Evolutionary conservation across 305 asterid species (phyloP).

Genomic region (Fraxinus sp.): DNA sequence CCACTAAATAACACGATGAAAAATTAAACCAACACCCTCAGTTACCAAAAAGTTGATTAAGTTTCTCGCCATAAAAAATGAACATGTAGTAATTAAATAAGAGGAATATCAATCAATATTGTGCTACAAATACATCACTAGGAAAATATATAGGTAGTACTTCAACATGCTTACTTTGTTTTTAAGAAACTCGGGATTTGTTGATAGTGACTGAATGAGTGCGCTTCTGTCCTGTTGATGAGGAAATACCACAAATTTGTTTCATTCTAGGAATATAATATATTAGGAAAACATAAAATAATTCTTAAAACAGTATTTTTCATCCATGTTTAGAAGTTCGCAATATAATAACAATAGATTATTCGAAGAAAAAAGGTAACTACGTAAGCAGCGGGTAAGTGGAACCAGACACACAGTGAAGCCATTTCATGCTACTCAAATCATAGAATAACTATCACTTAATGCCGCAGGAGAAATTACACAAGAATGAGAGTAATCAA

Average conservation of each 20-base stretch:
- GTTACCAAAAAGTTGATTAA: background rate
- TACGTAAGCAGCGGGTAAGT: background rate
- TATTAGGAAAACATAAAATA: background rate
- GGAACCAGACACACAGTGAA: background rate
- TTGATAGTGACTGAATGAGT: constrained; percentile 81
- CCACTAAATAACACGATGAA: background rate
- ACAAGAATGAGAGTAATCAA: background rate
- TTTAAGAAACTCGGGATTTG: constrained; percentile 86
- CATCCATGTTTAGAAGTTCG: background rate
- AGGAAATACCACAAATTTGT: constrained; percentile 17
- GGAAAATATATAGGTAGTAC: constrained; percentile 13
- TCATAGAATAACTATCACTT: background rate
- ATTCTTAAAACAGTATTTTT: background rate
- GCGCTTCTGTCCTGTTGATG: constrained; percentile 73
- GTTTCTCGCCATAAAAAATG: background rate
- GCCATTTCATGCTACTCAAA: background rate
- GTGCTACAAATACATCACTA: background rate
- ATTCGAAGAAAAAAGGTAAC: background rate
- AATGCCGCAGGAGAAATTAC: background rate
- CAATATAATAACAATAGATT: background rate
- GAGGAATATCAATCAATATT: background rate
- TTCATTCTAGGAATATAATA: constrained; percentile 2
- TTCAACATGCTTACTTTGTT: constrained; percentile 55
- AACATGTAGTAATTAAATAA: background rate
- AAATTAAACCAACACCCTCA: background rate